Base-by-base conservation (phyloP, 345 rosid genomes). In the Durio zibethinus region DNA sequence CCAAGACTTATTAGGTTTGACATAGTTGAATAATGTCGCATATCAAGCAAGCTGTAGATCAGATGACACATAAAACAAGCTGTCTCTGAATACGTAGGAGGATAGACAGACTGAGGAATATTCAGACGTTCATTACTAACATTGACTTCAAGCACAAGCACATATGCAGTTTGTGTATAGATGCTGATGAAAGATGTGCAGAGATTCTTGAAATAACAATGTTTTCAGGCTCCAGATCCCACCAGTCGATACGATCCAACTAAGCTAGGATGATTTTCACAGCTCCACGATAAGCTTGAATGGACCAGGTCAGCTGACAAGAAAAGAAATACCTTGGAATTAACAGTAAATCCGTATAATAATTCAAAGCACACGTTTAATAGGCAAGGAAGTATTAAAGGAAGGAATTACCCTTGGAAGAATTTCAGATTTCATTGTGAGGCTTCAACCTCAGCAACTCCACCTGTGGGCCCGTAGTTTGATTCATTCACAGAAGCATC, bases 401-500 rank as follows among this genome's bases (percentile, higher is more conserved):
- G 42, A 33, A 42, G 42, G 65, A 20, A 74, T 74, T 74, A 74
- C 69, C 68, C 48, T 27, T 43, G 29, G 16, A 60, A 31, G 25
- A 42, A 59, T 11, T 74, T 42, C 18, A 18, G 56, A 74, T 74
- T 60, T 43, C 67, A 25, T 5, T 47, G 18, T 0, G 29, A 16
- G 68, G 56, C 57, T 12, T 60, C 56, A 31, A 45, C 77, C 63
- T 76, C 79, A 60, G 73, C 66, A 10, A 47, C 73, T 40, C 62
- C 75, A 31, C 72, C 84, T 14, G 79, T 75, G 75, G 84, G 75
- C 40, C 79, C 74, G 63, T 65, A 74, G 72, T 81, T 73, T 27
- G 82, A 78, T 65, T 76, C 79, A 74, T 83, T 80, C 60, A 80
- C 84, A 10, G 72, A 74, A 11, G 70, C 21, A 20, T 83, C 86